Evolutionary conservation across 228 moss, liverwort and hornwort genomes (phyloP), one percentile per base, ranked within the genome.

Genomic region (Sphagnum fallax): DNA sequence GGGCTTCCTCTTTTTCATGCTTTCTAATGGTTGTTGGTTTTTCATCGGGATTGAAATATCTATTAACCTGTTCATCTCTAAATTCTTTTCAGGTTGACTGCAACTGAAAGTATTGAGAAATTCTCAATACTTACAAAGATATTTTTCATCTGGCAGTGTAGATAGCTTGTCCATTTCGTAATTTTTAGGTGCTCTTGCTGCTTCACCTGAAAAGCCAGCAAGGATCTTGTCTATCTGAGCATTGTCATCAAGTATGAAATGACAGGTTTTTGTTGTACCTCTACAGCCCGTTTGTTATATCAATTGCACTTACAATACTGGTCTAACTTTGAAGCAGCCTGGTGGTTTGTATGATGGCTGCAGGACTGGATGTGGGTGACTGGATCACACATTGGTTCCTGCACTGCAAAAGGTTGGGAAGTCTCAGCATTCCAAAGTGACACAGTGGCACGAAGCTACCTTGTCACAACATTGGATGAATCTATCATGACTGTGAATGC

Each of bases 331-430:
- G 32, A 32, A 32, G 32, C 32, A 32, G 32, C 32, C 32, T 32
- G 32, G 32, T 32, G 32, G 32, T 32, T 32, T 32, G 32, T 0
- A 3, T 32, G 32, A 32, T 32, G 32, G 32, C 52, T 52, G 65
- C 83, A 98, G 98, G 92, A 98, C 76, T 98, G 98, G 98, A 85
- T 84, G 52, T 98, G 98, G 98, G 93, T 90, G 49, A 90, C 90
- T 58, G 98, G 98, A 52, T 82, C 90, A 49, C 98, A 98, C 69
- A 87, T 94, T 6, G 79, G 93, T 65, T 90, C 94, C 61, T 85
- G 91, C 77, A 98, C 92, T 71, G 76, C 86, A 5, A 73, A 82
- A 66, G 92, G 94, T 5, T 92, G 82, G 65, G 76, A 85, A 75
- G 83, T 93, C 18, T 89, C 93, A 69, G 77, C 73, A 58, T 92